These are phyloP conservation scores for Glycine latifolia DNA, from an alignment of 306 rosid genomes.

Conservation along the genomic window DNA sequence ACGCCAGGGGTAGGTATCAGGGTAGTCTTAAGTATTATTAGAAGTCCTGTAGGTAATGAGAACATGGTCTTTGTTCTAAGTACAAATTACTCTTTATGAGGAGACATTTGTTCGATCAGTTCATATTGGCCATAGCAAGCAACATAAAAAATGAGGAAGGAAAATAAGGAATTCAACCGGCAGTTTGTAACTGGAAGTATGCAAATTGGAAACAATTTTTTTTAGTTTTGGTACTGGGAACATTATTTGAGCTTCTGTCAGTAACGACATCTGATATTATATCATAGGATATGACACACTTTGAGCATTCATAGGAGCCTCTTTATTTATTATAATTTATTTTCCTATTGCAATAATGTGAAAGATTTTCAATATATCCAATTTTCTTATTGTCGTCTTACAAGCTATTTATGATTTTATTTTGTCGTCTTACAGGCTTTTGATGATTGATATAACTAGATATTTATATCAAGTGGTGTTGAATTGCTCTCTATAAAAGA, in stretches of 20 bases:
- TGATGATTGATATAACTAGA: no score
- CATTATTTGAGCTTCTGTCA: conserved; percentile 16
- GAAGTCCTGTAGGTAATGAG: conserved; percentile 1
- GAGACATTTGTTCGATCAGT: background rate
- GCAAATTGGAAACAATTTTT: background rate
- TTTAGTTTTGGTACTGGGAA: background rate
- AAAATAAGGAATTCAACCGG: conserved; percentile 5
- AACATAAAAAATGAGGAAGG: background rate
- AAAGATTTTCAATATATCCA: conserved; percentile 19
- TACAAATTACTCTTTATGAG: conserved; percentile 3
- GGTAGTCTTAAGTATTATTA: background rate
- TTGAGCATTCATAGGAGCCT: background rate
- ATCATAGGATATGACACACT: background rate
- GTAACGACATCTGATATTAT: background rate
- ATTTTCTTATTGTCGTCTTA: conserved; percentile 1
- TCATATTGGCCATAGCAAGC: background rate
- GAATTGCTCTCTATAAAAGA: no score
- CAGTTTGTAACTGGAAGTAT: background rate
- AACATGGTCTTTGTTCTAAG: conserved; percentile 1
- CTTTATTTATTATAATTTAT: conserved; percentile 1
- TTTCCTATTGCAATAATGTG: conserved; percentile 28
- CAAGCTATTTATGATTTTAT: conserved; percentile 43
- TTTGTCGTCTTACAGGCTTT: conserved; percentile 18
- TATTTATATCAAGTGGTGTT: no score
- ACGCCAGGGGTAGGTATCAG: no score